phyloP scores from a whole-genome alignment of 129 eudicot species.

The Helichrysum umbraculigerum region DNA sequence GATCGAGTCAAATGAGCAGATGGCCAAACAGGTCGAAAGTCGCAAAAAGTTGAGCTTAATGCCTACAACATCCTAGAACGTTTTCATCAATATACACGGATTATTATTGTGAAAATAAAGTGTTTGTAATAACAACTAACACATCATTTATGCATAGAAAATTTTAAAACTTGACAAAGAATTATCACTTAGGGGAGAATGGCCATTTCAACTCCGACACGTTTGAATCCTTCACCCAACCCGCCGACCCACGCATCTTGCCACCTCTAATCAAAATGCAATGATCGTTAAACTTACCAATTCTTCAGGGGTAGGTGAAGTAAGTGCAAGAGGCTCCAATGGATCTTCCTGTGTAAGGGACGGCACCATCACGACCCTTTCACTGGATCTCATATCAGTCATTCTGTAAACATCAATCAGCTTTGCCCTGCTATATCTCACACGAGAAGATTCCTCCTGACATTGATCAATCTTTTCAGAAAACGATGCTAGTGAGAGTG shows the following conservation, averaged over 20 bases:
- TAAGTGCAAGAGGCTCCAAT: slow-evolving; percentile 78
- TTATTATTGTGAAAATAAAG: not conserved
- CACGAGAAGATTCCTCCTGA: slow-evolving; percentile 41
- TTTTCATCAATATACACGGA: not conserved
- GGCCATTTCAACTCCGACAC: not conserved
- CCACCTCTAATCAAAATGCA: not conserved
- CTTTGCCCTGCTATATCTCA: slow-evolving; percentile 65
- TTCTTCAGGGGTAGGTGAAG: slow-evolving; percentile 75
- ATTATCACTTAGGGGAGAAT: not conserved
- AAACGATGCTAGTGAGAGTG: slow-evolving; percentile 40
- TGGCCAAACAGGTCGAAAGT: not conserved
- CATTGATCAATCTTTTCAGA: slow-evolving; percentile 35
- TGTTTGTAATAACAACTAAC: not conserved
- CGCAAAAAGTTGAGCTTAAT: not conserved
- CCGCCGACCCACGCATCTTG: not conserved
- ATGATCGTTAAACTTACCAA: slow-evolving; percentile 38
- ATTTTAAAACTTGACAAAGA: not conserved
- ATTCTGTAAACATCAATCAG: slow-evolving; percentile 74
- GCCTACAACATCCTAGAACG: not conserved
- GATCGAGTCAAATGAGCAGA: not conserved
- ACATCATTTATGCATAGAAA: not conserved
- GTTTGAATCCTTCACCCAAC: not conserved
- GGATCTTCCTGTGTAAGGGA: slow-evolving; percentile 76
- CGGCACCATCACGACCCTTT: slow-evolving; percentile 54
- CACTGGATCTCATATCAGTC: slow-evolving; percentile 52